Conservation (phyloP, 2,329 filamentous ascomycete genomes). For the Diaporthe batatas region DNA sequence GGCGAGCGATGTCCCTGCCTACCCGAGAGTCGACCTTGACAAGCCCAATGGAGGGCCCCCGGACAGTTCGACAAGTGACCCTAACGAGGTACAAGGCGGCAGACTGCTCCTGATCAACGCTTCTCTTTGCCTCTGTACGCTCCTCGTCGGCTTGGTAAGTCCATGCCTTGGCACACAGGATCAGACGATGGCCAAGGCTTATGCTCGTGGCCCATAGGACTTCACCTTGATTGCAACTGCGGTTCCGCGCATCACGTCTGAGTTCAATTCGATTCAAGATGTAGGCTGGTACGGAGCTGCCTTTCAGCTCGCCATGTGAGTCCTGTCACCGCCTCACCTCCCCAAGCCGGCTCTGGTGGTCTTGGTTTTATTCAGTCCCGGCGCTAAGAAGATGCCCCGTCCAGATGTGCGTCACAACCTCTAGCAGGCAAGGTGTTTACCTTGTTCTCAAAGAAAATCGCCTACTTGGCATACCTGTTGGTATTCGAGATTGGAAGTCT, state of each 20-base stretch:
- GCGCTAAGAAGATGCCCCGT: slow-evolving; percentile 42
- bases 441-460: slow-evolving; percentile 53
- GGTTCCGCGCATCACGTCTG: slow-evolving; percentile 48
- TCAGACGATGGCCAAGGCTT: neutral
- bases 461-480: slow-evolving; percentile 50
- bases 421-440: slow-evolving; percentile 56
- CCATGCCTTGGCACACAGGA: neutral
- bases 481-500: slow-evolving; percentile 44
- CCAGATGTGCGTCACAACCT: slow-evolving; percentile 54
- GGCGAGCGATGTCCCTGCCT: neutral
- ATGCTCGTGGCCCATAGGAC: neutral
- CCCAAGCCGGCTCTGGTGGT: neutral
- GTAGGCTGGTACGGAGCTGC: slow-evolving; percentile 51
- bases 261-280: slow-evolving; percentile 51
- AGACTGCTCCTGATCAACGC: slow-evolving; percentile 5
- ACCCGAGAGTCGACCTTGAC: neutral
- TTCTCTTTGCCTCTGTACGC: neutral
- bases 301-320: slow-evolving; percentile 30
- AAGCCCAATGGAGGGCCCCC: neutral
- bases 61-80: neutral
- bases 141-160: slow-evolving; percentile 15
- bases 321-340: neutral
- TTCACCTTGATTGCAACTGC: slow-evolving; percentile 38
- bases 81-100: neutral
- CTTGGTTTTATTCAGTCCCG: neutral